Conservation (phyloP, 2,329 filamentous ascomycete species). For the Tolypocladium sp. region DNA sequence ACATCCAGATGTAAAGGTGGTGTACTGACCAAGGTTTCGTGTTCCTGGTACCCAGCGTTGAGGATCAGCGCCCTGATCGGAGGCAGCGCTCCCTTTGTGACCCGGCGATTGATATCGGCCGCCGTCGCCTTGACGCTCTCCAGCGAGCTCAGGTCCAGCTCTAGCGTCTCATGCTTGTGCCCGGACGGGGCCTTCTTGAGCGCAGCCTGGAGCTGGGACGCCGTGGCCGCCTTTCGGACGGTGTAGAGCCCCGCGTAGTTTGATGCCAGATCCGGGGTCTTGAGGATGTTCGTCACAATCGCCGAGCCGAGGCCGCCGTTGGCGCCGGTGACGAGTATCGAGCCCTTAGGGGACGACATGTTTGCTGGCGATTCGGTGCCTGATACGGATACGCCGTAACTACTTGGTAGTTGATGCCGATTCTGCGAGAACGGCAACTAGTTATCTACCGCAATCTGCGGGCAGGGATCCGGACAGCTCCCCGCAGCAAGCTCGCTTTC, state of each 20-base stretch:
- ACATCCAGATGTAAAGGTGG: neutral
- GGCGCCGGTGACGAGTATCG: constrained; percentile 26
- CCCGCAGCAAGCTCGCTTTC: neutral
- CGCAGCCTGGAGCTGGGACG: constrained; percentile 14
- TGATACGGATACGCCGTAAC: neutral
- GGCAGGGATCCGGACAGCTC: neutral
- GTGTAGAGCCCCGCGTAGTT: constrained; percentile 25
- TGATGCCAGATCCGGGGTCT: constrained; percentile 16
- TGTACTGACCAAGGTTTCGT: constrained; percentile 12
- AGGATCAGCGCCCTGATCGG: constrained; percentile 29
- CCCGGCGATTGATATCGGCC: constrained; percentile 16
- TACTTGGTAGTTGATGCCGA: neutral
- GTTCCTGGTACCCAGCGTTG: constrained; percentile 20
- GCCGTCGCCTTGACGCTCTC: constrained; percentile 16
- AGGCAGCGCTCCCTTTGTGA: constrained; percentile 22
- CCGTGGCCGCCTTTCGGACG: constrained; percentile 22
- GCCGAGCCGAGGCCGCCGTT: constrained; percentile 29
- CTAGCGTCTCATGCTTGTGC: constrained; percentile 21
- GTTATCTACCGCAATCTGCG: constrained; percentile 38
- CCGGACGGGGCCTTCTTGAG: constrained; percentile 10
- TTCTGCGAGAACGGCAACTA: neutral
- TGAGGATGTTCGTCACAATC: constrained; percentile 19
- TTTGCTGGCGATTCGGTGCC: neutral
- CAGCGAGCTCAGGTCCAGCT: constrained; percentile 21
- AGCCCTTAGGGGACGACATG: constrained; percentile 12